Percentiles rank a stretch among this genome's conserved stretches.
Conservation (phyloP, 768 basidiomycete genomes). For the Hemileccinum rubropunctum region DNA sequence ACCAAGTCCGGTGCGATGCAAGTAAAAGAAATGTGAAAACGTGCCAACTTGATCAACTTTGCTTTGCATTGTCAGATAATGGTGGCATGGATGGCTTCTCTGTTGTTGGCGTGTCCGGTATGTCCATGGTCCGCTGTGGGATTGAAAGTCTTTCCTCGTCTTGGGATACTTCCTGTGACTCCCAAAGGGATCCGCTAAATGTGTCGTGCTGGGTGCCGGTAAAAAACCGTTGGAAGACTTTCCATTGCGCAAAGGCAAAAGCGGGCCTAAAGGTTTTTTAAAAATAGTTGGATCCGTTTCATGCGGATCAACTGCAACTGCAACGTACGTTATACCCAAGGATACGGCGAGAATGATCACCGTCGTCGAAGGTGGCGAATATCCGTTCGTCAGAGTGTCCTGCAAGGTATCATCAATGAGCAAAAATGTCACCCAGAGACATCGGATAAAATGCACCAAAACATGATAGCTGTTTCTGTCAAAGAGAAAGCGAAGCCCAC, state of each 20-base stretch:
- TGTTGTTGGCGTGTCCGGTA: conserved; percentile 16
- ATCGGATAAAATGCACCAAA: conserved; percentile 37
- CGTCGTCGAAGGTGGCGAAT: conserved; percentile 49
- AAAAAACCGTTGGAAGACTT: conserved; percentile 50
- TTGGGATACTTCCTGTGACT: conserved; percentile 19
- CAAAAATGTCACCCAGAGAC: neutral
- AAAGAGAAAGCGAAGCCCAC: conserved; percentile 60
- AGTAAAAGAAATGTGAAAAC: conserved; percentile 2
- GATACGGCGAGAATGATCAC: conserved; percentile 53
- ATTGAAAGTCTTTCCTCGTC: conserved; percentile 19
- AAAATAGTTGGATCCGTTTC: neutral
- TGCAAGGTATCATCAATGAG: conserved; percentile 20
- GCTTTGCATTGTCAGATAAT: conserved; percentile 6
- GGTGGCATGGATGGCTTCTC: conserved; percentile 15
- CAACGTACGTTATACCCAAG: conserved; percentile 52
- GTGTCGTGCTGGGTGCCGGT: conserved; percentile 27
- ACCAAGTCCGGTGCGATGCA: conserved; percentile 4
- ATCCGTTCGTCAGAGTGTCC: conserved; percentile 48
- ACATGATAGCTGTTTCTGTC: conserved; percentile 60
- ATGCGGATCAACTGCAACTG: neutral
- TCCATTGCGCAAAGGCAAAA: conserved; percentile 54
- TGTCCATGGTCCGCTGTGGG: conserved; percentile 10
- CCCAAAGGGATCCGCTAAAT: conserved; percentile 23
- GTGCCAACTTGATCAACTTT: conserved; percentile 4
- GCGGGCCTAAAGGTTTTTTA: conserved; percentile 49